A percentile compares a stretch with the other conserved stretches of the same genome.
Conservation (phyloP, 2,329 filamentous ascomycete species). For the Colletotrichum sp. region DNA sequence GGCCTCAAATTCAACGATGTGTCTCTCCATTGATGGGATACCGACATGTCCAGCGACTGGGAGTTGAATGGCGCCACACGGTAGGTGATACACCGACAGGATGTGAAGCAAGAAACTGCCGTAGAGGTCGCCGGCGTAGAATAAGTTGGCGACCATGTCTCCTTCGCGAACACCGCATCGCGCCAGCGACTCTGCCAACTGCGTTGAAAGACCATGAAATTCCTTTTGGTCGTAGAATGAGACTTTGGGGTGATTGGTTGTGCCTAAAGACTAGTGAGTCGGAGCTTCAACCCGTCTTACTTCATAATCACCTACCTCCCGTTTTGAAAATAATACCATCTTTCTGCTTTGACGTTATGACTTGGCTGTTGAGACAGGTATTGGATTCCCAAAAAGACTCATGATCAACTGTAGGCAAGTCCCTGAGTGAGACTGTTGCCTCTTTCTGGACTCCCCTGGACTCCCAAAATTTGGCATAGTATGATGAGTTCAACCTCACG, state of each 20-base stretch:
- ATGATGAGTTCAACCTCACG: slow-evolving; percentile 1
- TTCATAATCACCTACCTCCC: neutral
- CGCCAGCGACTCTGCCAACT: slow-evolving; percentile 1
- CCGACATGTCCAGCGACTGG: slow-evolving; percentile 7
- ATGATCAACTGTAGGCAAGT: neutral
- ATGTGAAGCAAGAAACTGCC: slow-evolving; percentile 15
- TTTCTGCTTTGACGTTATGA: slow-evolving; percentile 10
- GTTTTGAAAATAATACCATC: slow-evolving; percentile 14
- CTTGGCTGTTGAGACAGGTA: slow-evolving; percentile 8
- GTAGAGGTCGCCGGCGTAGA: slow-evolving; percentile 17
- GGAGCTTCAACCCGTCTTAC: neutral
- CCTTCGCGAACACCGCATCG: slow-evolving; percentile 3
- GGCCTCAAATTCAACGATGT: slow-evolving; percentile 8
- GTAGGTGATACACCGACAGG: slow-evolving; percentile 10
- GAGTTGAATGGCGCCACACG: slow-evolving; percentile 2
- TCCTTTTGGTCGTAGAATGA: slow-evolving; percentile 9
- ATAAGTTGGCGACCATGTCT: slow-evolving; percentile 10
- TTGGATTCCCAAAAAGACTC: slow-evolving; percentile 11
- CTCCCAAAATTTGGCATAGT: slow-evolving; percentile 6
- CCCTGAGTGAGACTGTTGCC: neutral
- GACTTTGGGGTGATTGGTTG: slow-evolving; percentile 14
- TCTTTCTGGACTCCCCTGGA: neutral
- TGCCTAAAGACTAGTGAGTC: neutral
- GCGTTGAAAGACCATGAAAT: neutral
- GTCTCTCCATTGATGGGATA: slow-evolving; percentile 11